Conservation (phyloP, 257 asterid species). For the Sherardia arvensis region DNA sequence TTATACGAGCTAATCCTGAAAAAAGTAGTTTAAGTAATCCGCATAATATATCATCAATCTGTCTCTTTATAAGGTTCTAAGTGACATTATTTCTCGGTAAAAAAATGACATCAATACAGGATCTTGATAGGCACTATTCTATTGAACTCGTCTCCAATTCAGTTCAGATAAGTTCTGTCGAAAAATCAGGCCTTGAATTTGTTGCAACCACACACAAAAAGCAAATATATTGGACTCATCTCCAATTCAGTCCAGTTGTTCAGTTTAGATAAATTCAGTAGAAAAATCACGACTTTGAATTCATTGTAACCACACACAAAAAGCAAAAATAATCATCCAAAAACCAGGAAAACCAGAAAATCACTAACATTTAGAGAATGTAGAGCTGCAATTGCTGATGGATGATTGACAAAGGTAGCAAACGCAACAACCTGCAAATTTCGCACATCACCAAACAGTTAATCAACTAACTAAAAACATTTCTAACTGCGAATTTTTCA, state of each 20-base stretch:
- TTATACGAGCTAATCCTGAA: too few species aligned
- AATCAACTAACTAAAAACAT: neutral
- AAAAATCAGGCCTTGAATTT: neutral
- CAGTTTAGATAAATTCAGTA: neutral
- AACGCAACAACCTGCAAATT: conserved; percentile 84
- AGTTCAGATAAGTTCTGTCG: neutral
- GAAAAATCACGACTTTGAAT: neutral
- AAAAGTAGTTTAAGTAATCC: too few species aligned
- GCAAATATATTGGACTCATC: neutral
- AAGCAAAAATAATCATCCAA: neutral
- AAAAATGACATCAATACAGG: neutral
- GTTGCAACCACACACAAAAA: neutral
- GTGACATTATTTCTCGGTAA: neutral
- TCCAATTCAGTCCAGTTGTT: neutral
- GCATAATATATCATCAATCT: neutral
- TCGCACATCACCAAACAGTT: neutral
- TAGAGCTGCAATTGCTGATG: conserved; percentile 77
- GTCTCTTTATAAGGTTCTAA: neutral
- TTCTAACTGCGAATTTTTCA: neutral
- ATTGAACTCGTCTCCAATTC: neutral
- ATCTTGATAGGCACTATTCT: neutral
- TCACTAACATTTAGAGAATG: conserved; percentile 72
- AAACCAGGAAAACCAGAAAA: neutral
- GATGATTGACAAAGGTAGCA: conserved; percentile 88
- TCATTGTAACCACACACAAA: neutral